Evolutionary conservation across 768 basidiomycete species (phyloP), one percentile per base, ranked within the genome.

Genomic region (Trametes sanguinea): DNA sequence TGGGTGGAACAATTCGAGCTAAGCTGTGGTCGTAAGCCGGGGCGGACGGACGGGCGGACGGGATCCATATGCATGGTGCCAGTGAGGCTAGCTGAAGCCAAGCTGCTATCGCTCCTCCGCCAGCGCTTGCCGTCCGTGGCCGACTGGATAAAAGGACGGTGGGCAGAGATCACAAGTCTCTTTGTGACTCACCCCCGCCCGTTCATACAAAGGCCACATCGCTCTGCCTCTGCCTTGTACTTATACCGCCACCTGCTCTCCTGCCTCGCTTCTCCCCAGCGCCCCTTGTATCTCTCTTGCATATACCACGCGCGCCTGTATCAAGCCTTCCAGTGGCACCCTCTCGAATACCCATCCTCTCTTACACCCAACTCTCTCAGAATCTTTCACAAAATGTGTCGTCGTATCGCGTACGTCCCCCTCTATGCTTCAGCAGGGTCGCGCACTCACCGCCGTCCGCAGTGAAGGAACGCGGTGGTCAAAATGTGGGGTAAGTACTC

Each of bases 391-490:
- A 47, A 45, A 63, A 92, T 92, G 90, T 92, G 90, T 73, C 84
- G 78, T 78, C 85, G 84, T 74, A 79, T 90, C 74, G 87, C 90
- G 90, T 91, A 76, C 69, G 89, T 83, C 57, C 27, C 42, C 54
- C 32, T 10, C 56, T 46, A 66, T 42, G 54, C 22, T 51, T 40
- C 16, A 17, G 29, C 16, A 29, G 30, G 54, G 29, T 30, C 65
- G 30, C 43, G 51, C 45, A 50, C 68, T 65, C 30, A 67, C 58
- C 50, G 57, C 51, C 43, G 61, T 60, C 60, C 57, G 29, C 72
- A 90, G 90, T 62, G 83, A 90, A 82, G 90, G 90, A 73, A 91
- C 89, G 17, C 83, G 83, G 27, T 92, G 89, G 89, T 75, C 78
- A 57, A 81, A 78, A 62, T 92, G 90, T 73, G 85, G 86, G 68